Conservation (phyloP, 805 yeast species). For the Schwanniomyces polymorphus region DNA sequence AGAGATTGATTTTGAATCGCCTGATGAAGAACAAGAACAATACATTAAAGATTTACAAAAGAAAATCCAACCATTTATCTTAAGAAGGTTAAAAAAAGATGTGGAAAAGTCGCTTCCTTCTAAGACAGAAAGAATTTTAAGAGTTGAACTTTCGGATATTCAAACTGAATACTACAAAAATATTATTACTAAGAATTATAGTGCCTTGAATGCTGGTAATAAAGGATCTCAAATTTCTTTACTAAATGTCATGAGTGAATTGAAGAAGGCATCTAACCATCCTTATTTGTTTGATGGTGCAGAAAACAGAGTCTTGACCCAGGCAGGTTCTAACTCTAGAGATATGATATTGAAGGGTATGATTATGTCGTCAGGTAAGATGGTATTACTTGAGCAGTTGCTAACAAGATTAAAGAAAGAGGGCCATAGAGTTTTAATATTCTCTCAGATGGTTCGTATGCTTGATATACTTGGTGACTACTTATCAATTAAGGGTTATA, state of each 20-base stretch:
- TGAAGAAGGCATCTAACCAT: slow-evolving; percentile 95
- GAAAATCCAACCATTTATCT: slow-evolving; percentile 85
- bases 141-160: slow-evolving; percentile 92
- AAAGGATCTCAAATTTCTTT: slow-evolving; percentile 76
- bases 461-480: slow-evolving; percentile 95
- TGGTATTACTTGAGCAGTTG: slow-evolving; percentile 92
- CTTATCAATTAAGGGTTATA: slow-evolving; percentile 78
- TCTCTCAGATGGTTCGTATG: slow-evolving; percentile 97
- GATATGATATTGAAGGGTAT: slow-evolving; percentile 85
- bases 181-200: slow-evolving; percentile 86
- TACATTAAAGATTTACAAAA: slow-evolving; percentile 84
- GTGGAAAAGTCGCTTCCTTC: slow-evolving; percentile 97
- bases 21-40: slow-evolving; percentile 81
- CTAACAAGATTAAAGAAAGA: slow-evolving; percentile 82
- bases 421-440: slow-evolving; percentile 93
- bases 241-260: slow-evolving; percentile 89
- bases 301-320: slow-evolving; percentile 74
- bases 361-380: slow-evolving; percentile 97
- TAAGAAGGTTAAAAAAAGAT: slow-evolving; percentile 92
- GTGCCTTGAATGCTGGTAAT: slow-evolving; percentile 85
- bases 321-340: slow-evolving; percentile 62
- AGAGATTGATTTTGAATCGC: slow-evolving; percentile 92
- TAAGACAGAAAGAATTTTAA: slow-evolving; percentile 89
- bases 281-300: slow-evolving; percentile 95
- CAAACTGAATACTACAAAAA: slow-evolving; percentile 96